Evolutionary conservation across 352 stramenopile species (phyloP).

Genomic region (Pseudoperonospora humuli): DNA sequence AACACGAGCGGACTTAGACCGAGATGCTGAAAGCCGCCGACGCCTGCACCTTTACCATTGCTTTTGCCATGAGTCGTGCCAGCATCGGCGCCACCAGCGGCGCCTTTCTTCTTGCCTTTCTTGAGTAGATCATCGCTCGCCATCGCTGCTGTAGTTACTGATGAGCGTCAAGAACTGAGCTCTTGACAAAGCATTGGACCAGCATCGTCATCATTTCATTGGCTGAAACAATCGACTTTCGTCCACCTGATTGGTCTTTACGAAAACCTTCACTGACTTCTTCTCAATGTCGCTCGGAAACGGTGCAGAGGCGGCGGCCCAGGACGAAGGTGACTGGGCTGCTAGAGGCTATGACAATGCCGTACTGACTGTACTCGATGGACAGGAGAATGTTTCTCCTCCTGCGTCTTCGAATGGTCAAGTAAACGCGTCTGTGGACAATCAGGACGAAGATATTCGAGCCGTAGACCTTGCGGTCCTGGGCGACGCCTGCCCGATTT

Average conservation of each 20-base stretch:
- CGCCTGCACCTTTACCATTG: constrained; percentile 67
- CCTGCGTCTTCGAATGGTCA: constrained; percentile 23
- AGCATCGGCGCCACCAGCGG: constrained; percentile 5
- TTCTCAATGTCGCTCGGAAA: constrained; percentile 35
- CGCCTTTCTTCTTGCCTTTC: constrained; percentile 40
- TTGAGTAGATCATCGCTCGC: constrained; percentile 61
- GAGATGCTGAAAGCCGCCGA: constrained; percentile 80
- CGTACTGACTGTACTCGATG: constrained; percentile 11
- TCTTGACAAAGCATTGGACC: constrained; percentile 29
- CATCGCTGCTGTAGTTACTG: constrained; percentile 24
- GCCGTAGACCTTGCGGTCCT: constrained; percentile 46
- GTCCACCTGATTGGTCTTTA: constrained; percentile 3
- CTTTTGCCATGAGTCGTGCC: constrained; percentile 65
- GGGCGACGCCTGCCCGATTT: constrained; percentile 65
- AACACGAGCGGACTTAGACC: constrained; percentile 74
- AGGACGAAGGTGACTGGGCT: constrained; percentile 48
- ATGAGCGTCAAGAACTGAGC: not conserved
- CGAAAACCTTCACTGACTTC: not conserved
- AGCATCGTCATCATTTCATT: constrained; percentile 20
- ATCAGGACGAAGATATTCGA: constrained; percentile 11
- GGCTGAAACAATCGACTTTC: constrained; percentile 18
- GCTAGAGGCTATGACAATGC: constrained; percentile 17
- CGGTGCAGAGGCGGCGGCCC: constrained; percentile 14
- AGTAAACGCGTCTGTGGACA: constrained; percentile 5
- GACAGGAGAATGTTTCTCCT: constrained; percentile 10